Base-by-base conservation (phyloP, 208 protist species). In the Dictyostelium gargantuum region DNA sequence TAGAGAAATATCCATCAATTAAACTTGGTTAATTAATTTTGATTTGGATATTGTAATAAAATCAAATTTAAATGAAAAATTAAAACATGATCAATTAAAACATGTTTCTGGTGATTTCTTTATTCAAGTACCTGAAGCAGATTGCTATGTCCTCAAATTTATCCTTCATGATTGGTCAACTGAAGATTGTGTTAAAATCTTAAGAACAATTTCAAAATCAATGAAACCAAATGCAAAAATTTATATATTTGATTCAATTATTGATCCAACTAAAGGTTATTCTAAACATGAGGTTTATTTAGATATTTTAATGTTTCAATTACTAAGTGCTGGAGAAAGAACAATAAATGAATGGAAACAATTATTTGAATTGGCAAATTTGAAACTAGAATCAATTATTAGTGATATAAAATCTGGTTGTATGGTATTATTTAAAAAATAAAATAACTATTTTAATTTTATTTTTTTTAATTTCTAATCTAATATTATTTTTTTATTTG, bases 11-110 rank as follows among this genome's bases (percentile, higher is more conserved):
- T 29, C 56, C 56, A 74, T 23, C 56, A 46, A 52, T 68, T 38
- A 42, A 58, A 23, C 21, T 52, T 13, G 82, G 82, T 38, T n/a
- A n/a, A 89, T 89, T 13, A 89, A 89, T 26, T 89, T 89, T 66
- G 82, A 89, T 77, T 56, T 63, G 50, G 19, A 32, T 35, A 23
- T 50, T 32, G 54, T 68, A 10, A 32, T 82, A n/a, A n/a, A 82
- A 48, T 46, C 29, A 10, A 58, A 80, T 15, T 9, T 26, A 35
- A 10, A 15, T 5, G 2, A 52, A 32, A 66, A 9, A 66, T 35
- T 19, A 15, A 4, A 9, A 29, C 48, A 32, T 32, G 38, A 48
- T 26, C 50, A 44, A 46, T 85, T 58, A 29, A 11, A 4, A 35
- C 58, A 85, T 32, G 61, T 85, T 42, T 0, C 44, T 23, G 81